Conservation (phyloP, 1,139 yeast genomes). For the Candida neerlandica region DNA sequence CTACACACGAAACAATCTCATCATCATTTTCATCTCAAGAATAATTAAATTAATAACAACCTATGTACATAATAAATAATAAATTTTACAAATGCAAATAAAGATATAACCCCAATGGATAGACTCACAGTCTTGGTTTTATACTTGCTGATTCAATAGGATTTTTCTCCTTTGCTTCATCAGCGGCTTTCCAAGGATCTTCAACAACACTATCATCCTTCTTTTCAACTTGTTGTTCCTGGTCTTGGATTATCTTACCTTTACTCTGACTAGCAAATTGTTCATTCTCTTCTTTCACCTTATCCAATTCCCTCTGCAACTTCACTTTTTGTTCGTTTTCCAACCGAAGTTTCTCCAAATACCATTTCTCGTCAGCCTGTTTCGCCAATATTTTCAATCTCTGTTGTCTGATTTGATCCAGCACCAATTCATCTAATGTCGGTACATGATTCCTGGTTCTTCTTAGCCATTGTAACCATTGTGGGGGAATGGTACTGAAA, state of each 20-base stretch:
- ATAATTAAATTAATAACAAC: slow-evolving; percentile 1
- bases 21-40: background rate
- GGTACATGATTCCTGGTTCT: slow-evolving; percentile 65
- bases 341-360: slow-evolving; percentile 36
- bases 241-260: slow-evolving; percentile 8
- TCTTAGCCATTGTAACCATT: slow-evolving; percentile 83
- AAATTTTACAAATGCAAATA: background rate
- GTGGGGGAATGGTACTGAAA: slow-evolving; percentile 58
- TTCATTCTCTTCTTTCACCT: slow-evolving; percentile 26
- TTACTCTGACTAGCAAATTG: slow-evolving; percentile 14
- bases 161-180: slow-evolving; percentile 27
- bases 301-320: slow-evolving; percentile 37
- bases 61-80: slow-evolving; percentile 5
- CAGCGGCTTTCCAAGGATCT: slow-evolving; percentile 45
- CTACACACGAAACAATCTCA: background rate
- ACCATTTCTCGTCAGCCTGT: slow-evolving; percentile 65
- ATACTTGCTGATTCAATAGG: slow-evolving; percentile 40
- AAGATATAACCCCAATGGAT: background rate
- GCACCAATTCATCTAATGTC: slow-evolving; percentile 57
- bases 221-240: slow-evolving; percentile 8
- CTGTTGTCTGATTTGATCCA: slow-evolving; percentile 59
- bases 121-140: slow-evolving; percentile 30
- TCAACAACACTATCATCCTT: slow-evolving; percentile 8
- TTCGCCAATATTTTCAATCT: slow-evolving; percentile 57
- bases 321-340: slow-evolving; percentile 36